Conservation (phyloP, 1,284 basidiomycete species). For the Boletus holoroseus region DNA sequence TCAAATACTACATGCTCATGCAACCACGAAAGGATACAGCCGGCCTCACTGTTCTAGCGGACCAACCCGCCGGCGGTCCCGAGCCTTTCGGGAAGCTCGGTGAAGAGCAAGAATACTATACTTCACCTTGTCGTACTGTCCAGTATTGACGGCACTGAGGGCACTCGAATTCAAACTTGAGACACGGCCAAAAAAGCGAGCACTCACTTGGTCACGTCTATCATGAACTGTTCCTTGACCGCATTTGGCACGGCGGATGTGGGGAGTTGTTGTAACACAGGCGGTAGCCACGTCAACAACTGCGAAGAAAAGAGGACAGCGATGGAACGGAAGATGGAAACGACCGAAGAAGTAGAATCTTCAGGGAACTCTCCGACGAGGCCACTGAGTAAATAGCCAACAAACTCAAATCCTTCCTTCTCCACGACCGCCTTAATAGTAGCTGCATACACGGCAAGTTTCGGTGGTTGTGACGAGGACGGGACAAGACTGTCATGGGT, state of each 20-base stretch:
- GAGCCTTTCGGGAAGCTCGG: conserved; percentile 61
- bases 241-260: conserved; percentile 54
- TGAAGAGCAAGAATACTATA: conserved; percentile 63
- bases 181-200: conserved; percentile 5
- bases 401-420: conserved; percentile 70
- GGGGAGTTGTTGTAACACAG: conserved; percentile 69
- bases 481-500: conserved; percentile 63
- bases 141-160: conserved; percentile 55
- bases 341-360: conserved; percentile 70
- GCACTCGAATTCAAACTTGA: conserved; percentile 4
- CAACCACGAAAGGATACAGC: background rate
- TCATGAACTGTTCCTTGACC: conserved; percentile 72
- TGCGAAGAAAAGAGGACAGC: conserved; percentile 63
- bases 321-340: conserved; percentile 73
- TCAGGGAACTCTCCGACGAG: conserved; percentile 86
- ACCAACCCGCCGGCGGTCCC: conserved; percentile 56
- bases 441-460: conserved; percentile 58
- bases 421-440: conserved; percentile 65
- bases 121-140: conserved; percentile 74
- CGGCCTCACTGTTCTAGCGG: conserved; percentile 35
- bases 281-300: conserved; percentile 67
- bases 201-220: conserved; percentile 67
- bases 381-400: conserved; percentile 71
- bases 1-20: conserved; percentile 13
- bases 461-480: conserved; percentile 48